Conservation (phyloP, 2,329 filamentous ascomycete genomes). For the Aureobasidium sp. region DNA sequence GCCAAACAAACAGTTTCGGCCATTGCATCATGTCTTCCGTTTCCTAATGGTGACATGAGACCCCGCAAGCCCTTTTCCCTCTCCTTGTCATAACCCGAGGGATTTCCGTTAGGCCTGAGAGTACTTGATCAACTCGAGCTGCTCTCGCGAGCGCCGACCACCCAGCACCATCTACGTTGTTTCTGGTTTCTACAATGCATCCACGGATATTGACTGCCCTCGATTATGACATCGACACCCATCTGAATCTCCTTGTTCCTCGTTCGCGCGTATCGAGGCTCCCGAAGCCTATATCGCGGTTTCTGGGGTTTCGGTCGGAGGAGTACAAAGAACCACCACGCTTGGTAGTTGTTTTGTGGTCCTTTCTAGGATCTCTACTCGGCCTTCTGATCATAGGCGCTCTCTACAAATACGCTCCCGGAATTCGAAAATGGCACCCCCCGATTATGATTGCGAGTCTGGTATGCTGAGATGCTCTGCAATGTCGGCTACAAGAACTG, state of each 20-base stretch:
- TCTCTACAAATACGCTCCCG: slow-evolving; percentile 33
- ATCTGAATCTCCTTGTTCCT: slow-evolving; percentile 63
- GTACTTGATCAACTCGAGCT: slow-evolving; percentile 1
- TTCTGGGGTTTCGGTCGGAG: slow-evolving; percentile 45
- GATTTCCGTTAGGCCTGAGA: background rate
- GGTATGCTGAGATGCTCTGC: slow-evolving; percentile 22
- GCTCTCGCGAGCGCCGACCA: background rate
- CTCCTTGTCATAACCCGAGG: background rate
- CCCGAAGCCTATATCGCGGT: slow-evolving; percentile 58
- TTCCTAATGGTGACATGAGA: background rate
- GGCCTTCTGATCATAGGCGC: slow-evolving; percentile 36
- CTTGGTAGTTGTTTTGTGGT: slow-evolving; percentile 34
- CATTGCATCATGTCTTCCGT: slow-evolving; percentile 1
- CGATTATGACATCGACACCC: slow-evolving; percentile 68
- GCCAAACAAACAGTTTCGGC: background rate
- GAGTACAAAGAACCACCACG: slow-evolving; percentile 34
- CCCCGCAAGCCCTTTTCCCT: background rate
- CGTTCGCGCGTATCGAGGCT: slow-evolving; percentile 55
- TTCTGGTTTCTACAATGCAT: slow-evolving; percentile 5
- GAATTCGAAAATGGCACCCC: slow-evolving; percentile 31
- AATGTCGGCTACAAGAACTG: background rate
- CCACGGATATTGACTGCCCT: slow-evolving; percentile 18
- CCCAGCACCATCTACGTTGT: background rate
- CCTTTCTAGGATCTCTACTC: slow-evolving; percentile 36
- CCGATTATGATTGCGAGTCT: slow-evolving; percentile 38